Evolutionary conservation across 192 early-diverging fungal species (phyloP).

Genomic region (Backusella parvicylindrica): DNA sequence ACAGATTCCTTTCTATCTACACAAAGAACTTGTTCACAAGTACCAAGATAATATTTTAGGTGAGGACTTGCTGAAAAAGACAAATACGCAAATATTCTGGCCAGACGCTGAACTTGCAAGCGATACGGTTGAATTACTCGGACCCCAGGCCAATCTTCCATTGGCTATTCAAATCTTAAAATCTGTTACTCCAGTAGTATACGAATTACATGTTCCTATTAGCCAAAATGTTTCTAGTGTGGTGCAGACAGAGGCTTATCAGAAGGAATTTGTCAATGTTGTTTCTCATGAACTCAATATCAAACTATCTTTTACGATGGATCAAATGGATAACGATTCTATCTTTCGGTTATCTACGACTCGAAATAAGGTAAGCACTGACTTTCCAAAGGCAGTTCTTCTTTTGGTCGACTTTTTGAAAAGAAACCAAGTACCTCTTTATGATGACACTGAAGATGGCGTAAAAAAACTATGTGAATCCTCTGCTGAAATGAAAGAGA

Average conservation of each 20-base stretch:
- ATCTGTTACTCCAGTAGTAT: slow-evolving; percentile 56
- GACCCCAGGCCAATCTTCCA: slow-evolving; percentile 56
- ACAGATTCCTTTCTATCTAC: slow-evolving; percentile 55
- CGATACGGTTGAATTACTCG: slow-evolving; percentile 53
- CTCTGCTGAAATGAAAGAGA: not conserved
- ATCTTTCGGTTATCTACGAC: not conserved
- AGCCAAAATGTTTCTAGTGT: not conserved
- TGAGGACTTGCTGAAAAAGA: slow-evolving; percentile 52
- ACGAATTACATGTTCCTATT: slow-evolving; percentile 47
- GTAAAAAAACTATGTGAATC: not conserved
- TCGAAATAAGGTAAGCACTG: not conserved
- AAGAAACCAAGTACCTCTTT: not conserved
- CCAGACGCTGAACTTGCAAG: slow-evolving; percentile 63
- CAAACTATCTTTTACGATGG: not conserved
- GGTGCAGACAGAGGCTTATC: not conserved
- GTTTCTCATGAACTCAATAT: not conserved
- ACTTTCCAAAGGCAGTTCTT: not conserved
- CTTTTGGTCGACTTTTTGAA: not conserved
- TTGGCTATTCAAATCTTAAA: slow-evolving; percentile 52
- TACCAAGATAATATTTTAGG: slow-evolving; percentile 1
- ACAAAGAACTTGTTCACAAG: slow-evolving; percentile 49
- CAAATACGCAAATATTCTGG: slow-evolving; percentile 55
- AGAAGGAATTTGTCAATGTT: not conserved
- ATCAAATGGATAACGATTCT: not conserved
- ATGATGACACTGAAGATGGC: not conserved